phyloP scores from a whole-genome alignment of 2,329 filamentous ascomycete species.

The Claviceps humidiphila region DNA sequence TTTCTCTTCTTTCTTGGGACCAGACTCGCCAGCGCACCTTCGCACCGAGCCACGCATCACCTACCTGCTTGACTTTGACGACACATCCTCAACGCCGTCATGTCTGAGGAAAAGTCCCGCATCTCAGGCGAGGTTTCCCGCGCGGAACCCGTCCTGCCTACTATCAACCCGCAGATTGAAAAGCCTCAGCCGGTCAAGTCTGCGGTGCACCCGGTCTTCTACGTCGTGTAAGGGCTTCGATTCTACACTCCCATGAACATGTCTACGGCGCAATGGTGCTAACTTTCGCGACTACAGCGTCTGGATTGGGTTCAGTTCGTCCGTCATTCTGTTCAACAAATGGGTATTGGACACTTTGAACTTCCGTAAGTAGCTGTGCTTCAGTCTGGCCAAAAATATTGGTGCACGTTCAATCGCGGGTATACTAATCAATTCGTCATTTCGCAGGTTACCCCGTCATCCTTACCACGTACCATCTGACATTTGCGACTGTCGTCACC shows the following conservation, averaged over 20 bases:
- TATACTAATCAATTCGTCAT: neutral
- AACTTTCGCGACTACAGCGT: constrained; percentile 37
- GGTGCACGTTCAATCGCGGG: neutral
- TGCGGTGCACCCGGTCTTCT: constrained; percentile 67
- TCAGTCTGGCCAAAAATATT: neutral
- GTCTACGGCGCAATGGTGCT: neutral
- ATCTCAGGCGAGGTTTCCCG: constrained; percentile 65
- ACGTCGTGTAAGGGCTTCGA: constrained; percentile 49
- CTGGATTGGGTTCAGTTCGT: constrained; percentile 88
- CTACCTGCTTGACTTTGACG: neutral
- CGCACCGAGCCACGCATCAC: constrained; percentile 4
- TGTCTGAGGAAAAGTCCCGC: constrained; percentile 66
- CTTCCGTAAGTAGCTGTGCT: constrained; percentile 41
- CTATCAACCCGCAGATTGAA: constrained; percentile 61
- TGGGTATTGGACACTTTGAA: constrained; percentile 79
- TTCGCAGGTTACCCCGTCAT: constrained; percentile 56
- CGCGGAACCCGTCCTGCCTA: constrained; percentile 58
- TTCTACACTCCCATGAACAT: neutral
- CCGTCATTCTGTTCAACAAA: constrained; percentile 98
- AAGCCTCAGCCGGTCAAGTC: constrained; percentile 54
- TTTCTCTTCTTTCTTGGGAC: constrained; percentile 12
- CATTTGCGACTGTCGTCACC: constrained; percentile 87
- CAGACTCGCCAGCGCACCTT: constrained; percentile 4
- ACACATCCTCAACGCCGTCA: constrained; percentile 10
- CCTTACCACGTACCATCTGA: constrained; percentile 90